These are phyloP conservation scores for Panaeolus cyanescens DNA, from an alignment of 768 basidiomycete genomes.

Conservation along the genomic window DNA sequence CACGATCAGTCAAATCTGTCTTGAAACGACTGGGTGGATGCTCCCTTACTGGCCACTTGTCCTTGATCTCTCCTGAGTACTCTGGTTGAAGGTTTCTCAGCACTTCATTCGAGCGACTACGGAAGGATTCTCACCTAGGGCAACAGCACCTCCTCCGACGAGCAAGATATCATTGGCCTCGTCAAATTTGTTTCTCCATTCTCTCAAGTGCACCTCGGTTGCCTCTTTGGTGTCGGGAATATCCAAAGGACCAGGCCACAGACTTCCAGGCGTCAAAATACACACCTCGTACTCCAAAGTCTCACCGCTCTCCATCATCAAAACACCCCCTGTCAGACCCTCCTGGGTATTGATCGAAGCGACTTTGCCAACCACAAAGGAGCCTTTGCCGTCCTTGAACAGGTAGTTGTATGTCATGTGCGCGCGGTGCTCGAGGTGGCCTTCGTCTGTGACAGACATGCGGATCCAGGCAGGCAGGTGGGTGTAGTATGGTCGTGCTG, in stretches of 20 bases:
- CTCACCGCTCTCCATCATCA: conserved; percentile 54
- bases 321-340: conserved; percentile 25
- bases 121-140: conserved; percentile 38
- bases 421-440: conserved; percentile 41
- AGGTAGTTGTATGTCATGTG: conserved; percentile 46
- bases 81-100: conserved; percentile 23
- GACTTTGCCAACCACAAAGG: conserved; percentile 16
- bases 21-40: background rate
- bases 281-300: conserved; percentile 52
- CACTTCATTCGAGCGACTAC: background rate
- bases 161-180: conserved; percentile 44
- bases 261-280: conserved; percentile 58
- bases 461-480: conserved; percentile 53
- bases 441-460: conserved; percentile 45
- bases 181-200: conserved; percentile 32
- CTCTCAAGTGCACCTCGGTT: conserved; percentile 22
- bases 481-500: conserved; percentile 48
- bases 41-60: conserved; percentile 36
- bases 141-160: conserved; percentile 58
- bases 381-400: conserved; percentile 13
- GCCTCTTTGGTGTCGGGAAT: conserved; percentile 39
- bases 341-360: conserved; percentile 14
- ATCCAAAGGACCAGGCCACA: conserved; percentile 50
- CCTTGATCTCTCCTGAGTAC: conserved; percentile 44
- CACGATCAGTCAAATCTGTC: conserved; percentile 29